A percentile compares a stretch with the other conserved stretches of the same genome.
These are phyloP conservation scores for Abelmoschus esculentus DNA, from an alignment of 345 rosid species.

Conservation along the genomic window DNA sequence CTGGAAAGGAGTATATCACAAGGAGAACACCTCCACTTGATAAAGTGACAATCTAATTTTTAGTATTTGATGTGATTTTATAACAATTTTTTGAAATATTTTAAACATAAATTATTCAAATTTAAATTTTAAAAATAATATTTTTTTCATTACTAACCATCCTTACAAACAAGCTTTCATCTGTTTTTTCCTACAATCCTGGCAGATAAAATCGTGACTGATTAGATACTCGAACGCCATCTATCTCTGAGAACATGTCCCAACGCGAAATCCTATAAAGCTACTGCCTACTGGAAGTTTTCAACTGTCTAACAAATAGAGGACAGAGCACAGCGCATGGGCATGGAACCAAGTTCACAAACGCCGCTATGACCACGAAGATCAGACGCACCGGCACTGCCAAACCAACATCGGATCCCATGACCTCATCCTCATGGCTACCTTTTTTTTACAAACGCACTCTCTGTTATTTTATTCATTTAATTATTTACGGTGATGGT, in stretches of 20 bases:
- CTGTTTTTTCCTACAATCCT: background rate
- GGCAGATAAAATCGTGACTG: background rate
- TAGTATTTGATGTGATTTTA: no score
- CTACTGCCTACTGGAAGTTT: background rate
- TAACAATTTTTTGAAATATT: no score
- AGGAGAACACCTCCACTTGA: background rate
- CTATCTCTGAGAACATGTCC: background rate
- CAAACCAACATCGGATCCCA: conserved; percentile 4
- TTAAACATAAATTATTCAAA: no score
- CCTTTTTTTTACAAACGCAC: background rate
- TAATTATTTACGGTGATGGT: background rate
- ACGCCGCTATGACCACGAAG: background rate
- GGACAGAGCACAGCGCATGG: conserved; percentile 13
- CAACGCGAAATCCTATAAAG: background rate
- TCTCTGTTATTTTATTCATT: background rate
- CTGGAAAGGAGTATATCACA: background rate
- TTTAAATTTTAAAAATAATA: no score
- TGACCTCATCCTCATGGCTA: background rate
- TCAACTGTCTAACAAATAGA: conserved; percentile 5
- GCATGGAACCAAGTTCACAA: background rate
- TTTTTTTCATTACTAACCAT: background rate
- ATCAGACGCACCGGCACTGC: background rate
- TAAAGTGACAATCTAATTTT: no score
- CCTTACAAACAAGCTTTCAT: background rate
- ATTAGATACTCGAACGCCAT: background rate